A percentile compares a stretch with the other conserved stretches of the same genome.
phyloP scores from a whole-genome alignment of 2,329 filamentous ascomycete species.

The Ophiosphaerella herpotricha region DNA sequence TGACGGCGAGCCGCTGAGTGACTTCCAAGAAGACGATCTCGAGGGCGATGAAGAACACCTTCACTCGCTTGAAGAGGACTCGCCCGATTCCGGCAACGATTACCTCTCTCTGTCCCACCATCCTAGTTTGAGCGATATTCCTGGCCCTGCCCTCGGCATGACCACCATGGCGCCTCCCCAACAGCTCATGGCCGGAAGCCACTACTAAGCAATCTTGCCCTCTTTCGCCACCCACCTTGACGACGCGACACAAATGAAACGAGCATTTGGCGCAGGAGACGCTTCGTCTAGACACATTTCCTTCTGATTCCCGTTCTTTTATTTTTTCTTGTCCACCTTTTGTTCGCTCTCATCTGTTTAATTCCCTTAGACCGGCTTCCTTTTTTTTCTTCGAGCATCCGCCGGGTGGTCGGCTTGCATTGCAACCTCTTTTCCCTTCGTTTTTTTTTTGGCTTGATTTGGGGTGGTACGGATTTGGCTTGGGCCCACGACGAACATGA shows the following conservation, averaged over 20 bases:
- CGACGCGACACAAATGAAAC: conserved; percentile 29
- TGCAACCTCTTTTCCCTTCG: conserved; percentile 4
- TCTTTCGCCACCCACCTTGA: conserved; percentile 13
- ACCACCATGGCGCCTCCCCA: conserved; percentile 50
- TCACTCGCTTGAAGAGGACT: conserved; percentile 77
- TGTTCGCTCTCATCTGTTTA: conserved; percentile 29
- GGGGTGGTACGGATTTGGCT: not conserved
- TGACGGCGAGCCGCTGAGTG: conserved; percentile 65
- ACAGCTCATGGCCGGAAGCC: conserved; percentile 50
- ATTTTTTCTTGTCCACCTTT: conserved; percentile 25
- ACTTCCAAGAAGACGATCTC: conserved; percentile 78
- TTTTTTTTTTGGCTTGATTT: not conserved
- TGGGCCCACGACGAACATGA: too few species aligned
- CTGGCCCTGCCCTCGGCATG: conserved; percentile 40
- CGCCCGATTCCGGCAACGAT: conserved; percentile 70
- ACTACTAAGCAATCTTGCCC: conserved; percentile 41
- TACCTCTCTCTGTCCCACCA: conserved; percentile 52
- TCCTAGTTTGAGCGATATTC: conserved; percentile 41
- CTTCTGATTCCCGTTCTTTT: conserved; percentile 2
- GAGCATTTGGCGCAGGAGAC: conserved; percentile 30
- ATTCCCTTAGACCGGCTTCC: conserved; percentile 26
- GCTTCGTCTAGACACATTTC: conserved; percentile 25
- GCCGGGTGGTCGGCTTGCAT: conserved; percentile 17
- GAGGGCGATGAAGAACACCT: conserved; percentile 88
- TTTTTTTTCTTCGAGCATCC: conserved; percentile 21